Percentiles rank a stretch among this genome's conserved stretches.
phyloP scores from a whole-genome alignment of 2,329 filamentous ascomycete species.

The Xenosphaeropsis pyriputrescens region DNA sequence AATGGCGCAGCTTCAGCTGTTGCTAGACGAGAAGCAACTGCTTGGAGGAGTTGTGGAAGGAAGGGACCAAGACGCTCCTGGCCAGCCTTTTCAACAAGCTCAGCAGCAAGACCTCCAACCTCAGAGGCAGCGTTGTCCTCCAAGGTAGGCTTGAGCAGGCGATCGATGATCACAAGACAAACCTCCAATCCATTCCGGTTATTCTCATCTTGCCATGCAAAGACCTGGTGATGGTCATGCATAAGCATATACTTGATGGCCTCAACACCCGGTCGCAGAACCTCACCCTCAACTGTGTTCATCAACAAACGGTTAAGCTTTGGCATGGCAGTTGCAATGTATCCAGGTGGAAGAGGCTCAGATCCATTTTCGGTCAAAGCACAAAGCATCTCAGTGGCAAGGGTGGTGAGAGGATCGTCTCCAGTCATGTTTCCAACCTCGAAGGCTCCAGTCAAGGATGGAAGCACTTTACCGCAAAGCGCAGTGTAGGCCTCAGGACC shows the following conservation, averaged over 20 bases:
- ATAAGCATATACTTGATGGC: conserved; percentile 79
- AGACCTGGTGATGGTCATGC: conserved; percentile 81
- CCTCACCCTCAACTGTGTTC: conserved; percentile 70
- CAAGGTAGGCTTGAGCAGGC: conserved; percentile 68
- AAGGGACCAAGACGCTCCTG: conserved; percentile 83
- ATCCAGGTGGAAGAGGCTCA: conserved; percentile 73
- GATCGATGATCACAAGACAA: conserved; percentile 81
- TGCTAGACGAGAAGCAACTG: conserved; percentile 72
- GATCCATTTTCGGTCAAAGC: conserved; percentile 71
- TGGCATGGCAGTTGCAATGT: conserved; percentile 73
- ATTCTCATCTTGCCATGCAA: conserved; percentile 69
- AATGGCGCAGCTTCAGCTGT: conserved; percentile 76
- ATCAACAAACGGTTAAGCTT: conserved; percentile 76
- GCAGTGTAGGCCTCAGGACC: conserved; percentile 56
- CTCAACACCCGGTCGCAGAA: conserved; percentile 75
- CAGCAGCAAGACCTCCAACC: conserved; percentile 84
- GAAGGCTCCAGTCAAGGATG: conserved; percentile 77
- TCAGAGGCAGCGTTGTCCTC: conserved; percentile 92
- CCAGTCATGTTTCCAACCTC: conserved; percentile 77
- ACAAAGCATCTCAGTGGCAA: conserved; percentile 74
- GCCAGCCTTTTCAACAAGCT: conserved; percentile 90
- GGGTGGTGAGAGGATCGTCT: conserved; percentile 70
- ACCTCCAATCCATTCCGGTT: conserved; percentile 79
- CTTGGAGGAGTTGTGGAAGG: conserved; percentile 73
- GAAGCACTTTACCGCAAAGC: conserved; percentile 75